Percentiles rank a stretch among this genome's conserved stretches.
phyloP scores from a whole-genome alignment of 306 rosid genomes.

The Pyrus pyrifolia region DNA sequence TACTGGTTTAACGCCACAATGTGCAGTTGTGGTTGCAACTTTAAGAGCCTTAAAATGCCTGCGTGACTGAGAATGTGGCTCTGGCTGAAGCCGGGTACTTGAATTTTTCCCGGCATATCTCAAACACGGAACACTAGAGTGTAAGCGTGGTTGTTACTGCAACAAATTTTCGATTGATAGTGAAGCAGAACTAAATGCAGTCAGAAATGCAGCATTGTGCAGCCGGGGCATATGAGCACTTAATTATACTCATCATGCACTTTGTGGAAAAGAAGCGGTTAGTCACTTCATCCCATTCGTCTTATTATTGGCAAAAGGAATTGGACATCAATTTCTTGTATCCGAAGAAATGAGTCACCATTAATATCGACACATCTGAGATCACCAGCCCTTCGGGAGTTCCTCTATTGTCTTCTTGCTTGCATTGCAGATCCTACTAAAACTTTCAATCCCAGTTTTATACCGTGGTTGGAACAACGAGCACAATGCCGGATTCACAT shows the following conservation, averaged over 20 bases:
- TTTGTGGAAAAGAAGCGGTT: constrained; percentile 86
- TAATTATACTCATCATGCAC: constrained; percentile 72
- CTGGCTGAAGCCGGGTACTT: constrained; percentile 77
- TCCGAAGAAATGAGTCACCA: constrained; percentile 1
- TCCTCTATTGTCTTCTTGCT: no score
- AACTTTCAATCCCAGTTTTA: not conserved
- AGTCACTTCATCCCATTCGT: constrained; percentile 21
- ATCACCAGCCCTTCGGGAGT: not conserved
- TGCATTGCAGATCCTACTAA: no score
- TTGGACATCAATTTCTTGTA: not conserved
- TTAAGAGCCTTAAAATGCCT: constrained; percentile 74
- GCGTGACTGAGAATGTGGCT: constrained; percentile 53
- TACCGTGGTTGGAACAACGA: not conserved
- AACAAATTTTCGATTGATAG: constrained; percentile 75
- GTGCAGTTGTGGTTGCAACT: constrained; percentile 82
- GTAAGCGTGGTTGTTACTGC: constrained; percentile 84
- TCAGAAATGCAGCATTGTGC: constrained; percentile 53
- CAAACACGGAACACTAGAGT: constrained; percentile 56
- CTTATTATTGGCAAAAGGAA: not conserved
- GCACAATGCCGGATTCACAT: constrained; percentile 24
- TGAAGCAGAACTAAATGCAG: constrained; percentile 72
- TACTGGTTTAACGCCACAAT: constrained; percentile 68
- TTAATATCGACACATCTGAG: not conserved
- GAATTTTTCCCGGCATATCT: constrained; percentile 58
- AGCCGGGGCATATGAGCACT: constrained; percentile 77